Percentiles rank a stretch among this genome's conserved stretches.
phyloP scores from a whole-genome alignment of 768 basidiomycete species.

The Ramaria rubella region DNA sequence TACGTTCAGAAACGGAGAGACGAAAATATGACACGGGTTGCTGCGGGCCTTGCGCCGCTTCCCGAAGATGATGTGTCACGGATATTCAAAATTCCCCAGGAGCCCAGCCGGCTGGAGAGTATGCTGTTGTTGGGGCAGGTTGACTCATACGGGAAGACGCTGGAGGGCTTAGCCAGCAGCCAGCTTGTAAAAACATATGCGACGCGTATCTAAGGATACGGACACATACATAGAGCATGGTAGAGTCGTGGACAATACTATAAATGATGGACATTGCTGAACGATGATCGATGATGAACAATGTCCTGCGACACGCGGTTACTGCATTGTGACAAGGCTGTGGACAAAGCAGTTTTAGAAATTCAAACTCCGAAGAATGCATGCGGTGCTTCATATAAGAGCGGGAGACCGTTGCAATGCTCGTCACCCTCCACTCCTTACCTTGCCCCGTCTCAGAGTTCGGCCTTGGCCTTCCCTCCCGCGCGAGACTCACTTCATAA shows the following conservation, averaged over 20 bases:
- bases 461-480: not conserved
- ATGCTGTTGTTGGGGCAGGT: conserved; percentile 82
- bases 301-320: not conserved
- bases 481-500: not conserved
- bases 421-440: not conserved
- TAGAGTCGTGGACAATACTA: not conserved
- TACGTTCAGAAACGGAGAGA: conserved; percentile 82
- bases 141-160: conserved; percentile 74
- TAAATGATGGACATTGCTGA: not conserved
- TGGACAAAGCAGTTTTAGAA: not conserved
- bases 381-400: too few relatives aligned
- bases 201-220: conserved; percentile 26
- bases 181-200: conserved; percentile 84
- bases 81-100: conserved; percentile 81
- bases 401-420: too few relatives aligned
- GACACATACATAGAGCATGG: too few relatives aligned
- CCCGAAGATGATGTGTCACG: conserved; percentile 83
- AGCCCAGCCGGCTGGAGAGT: conserved; percentile 84
- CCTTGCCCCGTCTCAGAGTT: conserved; percentile 1
- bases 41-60: conserved; percentile 77
- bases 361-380: not conserved
- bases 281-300: too few relatives aligned
- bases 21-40: conserved; percentile 72
- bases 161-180: conserved; percentile 53
- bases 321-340: not conserved